These are phyloP conservation scores for Nitzschia palea DNA, from an alignment of 108 stramenopile species.

Conservation along the genomic window DNA sequence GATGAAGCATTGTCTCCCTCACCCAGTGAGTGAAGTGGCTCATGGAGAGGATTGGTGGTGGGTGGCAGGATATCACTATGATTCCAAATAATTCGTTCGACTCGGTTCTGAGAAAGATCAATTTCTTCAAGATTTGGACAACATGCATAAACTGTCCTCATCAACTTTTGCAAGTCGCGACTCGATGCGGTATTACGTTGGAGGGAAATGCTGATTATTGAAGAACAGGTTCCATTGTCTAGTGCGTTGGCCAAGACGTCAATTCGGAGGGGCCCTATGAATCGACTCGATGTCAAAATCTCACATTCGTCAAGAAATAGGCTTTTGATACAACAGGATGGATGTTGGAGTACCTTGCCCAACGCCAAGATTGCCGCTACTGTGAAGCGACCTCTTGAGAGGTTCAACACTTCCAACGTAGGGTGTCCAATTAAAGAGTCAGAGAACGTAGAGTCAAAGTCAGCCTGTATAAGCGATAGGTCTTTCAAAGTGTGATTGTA, in stretches of 20 bases:
- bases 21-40: no score
- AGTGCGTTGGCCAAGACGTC: not conserved
- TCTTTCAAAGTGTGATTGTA: not conserved
- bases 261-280: not conserved
- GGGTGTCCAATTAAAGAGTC: not conserved
- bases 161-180: not conserved
- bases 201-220: not conserved
- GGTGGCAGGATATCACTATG: not conserved
- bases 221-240: not conserved
- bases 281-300: not conserved
- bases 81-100: constrained; percentile 1
- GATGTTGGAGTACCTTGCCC: not conserved
- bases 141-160: not conserved
- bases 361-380: not conserved
- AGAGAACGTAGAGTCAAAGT: not conserved
- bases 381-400: not conserved
- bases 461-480: not conserved
- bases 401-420: not conserved
- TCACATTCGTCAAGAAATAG: not conserved
- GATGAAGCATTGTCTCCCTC: not conserved
- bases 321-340: not conserved
- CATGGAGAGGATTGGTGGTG: no score
- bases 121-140: not conserved
- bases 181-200: not conserved
- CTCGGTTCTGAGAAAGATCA: not conserved